phyloP scores from a whole-genome alignment of 768 basidiomycete genomes.

The Hysterangium stoloniferum region DNA sequence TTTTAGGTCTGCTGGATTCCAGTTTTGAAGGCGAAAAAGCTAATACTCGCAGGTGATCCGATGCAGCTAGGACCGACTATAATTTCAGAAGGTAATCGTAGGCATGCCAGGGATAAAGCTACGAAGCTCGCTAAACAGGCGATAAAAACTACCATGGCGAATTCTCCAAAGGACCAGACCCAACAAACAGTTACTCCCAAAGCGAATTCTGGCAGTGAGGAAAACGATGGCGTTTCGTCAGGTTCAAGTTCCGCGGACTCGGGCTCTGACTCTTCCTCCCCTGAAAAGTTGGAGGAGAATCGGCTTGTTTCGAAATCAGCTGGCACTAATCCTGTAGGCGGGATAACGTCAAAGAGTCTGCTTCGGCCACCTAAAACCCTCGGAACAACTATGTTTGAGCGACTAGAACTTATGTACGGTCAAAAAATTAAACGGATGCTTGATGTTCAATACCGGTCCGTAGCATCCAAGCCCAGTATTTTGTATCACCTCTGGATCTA shows the following conservation, averaged over 20 bases:
- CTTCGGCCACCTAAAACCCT: conserved; percentile 63
- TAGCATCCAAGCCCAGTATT: background rate
- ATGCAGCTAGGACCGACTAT: conserved; percentile 95
- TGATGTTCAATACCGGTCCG: conserved; percentile 79
- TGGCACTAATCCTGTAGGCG: background rate
- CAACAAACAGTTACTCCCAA: background rate
- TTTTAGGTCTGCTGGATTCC: conserved; percentile 88
- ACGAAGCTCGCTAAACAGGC: conserved; percentile 4
- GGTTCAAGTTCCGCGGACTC: conserved; percentile 4
- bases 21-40: conserved; percentile 83
- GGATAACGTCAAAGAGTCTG: conserved; percentile 16
- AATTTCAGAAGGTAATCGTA: conserved; percentile 46
- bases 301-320: background rate
- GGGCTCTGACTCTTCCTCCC: background rate
- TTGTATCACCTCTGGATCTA: background rate
- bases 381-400: conserved; percentile 86
- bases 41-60: conserved; percentile 90
- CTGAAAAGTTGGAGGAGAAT: background rate
- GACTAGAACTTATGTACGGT: conserved; percentile 86
- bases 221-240: background rate
- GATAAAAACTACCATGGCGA: background rate
- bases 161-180: background rate
- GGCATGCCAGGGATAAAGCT: conserved; percentile 22
- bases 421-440: conserved; percentile 78
- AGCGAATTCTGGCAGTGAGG: background rate